These are phyloP conservation scores for Sedum album DNA, from an alignment of 164 flowering plant genomes.

Conservation along the genomic window DNA sequence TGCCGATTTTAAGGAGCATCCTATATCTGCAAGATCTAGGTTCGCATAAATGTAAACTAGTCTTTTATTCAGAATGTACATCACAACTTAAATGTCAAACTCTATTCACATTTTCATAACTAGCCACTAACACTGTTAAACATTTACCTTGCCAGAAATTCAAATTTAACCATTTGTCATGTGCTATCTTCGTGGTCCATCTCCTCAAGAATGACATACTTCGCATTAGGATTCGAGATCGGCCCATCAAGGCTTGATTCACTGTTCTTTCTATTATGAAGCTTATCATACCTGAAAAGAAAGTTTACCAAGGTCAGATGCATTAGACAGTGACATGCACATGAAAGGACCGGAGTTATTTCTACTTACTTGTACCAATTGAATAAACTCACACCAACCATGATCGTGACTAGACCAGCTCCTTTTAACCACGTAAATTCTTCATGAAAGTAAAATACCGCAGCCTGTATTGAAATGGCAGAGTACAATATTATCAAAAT, in stretches of 20 bases:
- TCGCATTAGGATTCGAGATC: slow-evolving; percentile 32
- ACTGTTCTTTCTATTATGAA: slow-evolving; percentile 35
- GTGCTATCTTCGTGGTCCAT: slow-evolving; percentile 44
- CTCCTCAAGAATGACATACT: slow-evolving; percentile 85
- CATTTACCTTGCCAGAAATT: background rate
- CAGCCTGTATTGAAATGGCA: slow-evolving; percentile 49
- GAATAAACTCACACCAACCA: slow-evolving; percentile 91
- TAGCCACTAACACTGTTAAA: background rate
- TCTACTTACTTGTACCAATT: slow-evolving; percentile 97
- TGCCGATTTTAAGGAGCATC: background rate
- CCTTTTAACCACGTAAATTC: slow-evolving; percentile 91
- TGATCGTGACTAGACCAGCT: slow-evolving; percentile 65
- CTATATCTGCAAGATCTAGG: background rate
- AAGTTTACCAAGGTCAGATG: background rate
- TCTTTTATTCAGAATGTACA: background rate
- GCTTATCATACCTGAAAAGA: slow-evolving; percentile 54
- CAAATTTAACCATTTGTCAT: slow-evolving; percentile 9
- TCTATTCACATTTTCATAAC: background rate
- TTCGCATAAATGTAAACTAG: background rate
- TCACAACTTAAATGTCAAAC: background rate
- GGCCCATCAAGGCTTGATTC: slow-evolving; percentile 22
- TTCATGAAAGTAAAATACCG: slow-evolving; percentile 95
- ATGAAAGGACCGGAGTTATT: background rate
- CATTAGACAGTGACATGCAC: background rate
- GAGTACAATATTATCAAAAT: background rate